Conservation (phyloP, 1,284 basidiomycete genomes). For the Ceratobasidium sp. region DNA sequence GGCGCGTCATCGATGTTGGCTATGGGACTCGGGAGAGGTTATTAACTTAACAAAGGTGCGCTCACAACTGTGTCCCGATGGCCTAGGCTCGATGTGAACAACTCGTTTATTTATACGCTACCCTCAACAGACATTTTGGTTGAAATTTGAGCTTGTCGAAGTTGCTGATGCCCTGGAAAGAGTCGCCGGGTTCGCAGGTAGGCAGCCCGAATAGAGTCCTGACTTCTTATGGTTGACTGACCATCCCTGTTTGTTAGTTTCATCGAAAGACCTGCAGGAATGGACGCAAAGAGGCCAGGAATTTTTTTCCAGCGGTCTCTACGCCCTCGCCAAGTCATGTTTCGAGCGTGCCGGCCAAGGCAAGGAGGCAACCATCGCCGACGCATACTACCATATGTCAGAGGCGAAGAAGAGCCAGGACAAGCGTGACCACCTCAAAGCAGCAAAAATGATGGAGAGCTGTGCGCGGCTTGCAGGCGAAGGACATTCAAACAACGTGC, state of each 20-base stretch:
- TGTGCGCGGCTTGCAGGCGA: not conserved
- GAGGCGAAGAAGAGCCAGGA: constrained; percentile 23
- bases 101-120: not conserved
- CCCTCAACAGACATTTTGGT: constrained; percentile 22
- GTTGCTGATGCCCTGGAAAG: not conserved
- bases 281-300: constrained; percentile 35
- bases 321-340: constrained; percentile 26
- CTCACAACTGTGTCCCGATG: not conserved
- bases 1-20: constrained; percentile 72
- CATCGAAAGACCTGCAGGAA: constrained; percentile 16
- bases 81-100: not conserved
- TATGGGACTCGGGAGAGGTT: constrained; percentile 63
- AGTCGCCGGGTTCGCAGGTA: constrained; percentile 22
- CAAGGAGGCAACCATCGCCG: constrained; percentile 29
- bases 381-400: constrained; percentile 35
- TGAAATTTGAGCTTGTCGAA: not conserved
- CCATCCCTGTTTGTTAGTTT: not conserved
- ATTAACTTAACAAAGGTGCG: constrained; percentile 19
- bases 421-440: not conserved
- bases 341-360: constrained; percentile 33
- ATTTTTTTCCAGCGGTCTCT: constrained; percentile 36
- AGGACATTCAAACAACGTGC: not conserved
- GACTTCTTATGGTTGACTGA: not conserved
- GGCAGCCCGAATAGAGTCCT: not conserved
- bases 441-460: constrained; percentile 20